phyloP scores from a whole-genome alignment of 768 basidiomycete species.

The Russula emetica region DNA sequence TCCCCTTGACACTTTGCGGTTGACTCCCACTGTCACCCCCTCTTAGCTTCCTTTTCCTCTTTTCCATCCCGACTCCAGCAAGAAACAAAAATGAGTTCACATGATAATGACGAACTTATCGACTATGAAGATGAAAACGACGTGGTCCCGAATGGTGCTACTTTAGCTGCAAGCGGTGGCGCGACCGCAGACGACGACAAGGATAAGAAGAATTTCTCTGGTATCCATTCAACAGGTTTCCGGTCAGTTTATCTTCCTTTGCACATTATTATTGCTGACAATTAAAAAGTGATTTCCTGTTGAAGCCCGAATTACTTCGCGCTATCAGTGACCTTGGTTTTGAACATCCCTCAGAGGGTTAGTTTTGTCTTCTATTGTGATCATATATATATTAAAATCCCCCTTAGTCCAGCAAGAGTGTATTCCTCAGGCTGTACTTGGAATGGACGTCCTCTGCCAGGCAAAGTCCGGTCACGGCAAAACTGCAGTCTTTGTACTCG shows the following conservation, averaged over 20 bases:
- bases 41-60: constrained; percentile 35
- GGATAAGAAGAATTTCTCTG: constrained; percentile 97
- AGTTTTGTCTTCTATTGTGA: constrained; percentile 21
- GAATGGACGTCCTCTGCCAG: constrained; percentile 99
- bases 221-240: constrained; percentile 99
- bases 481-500: constrained; percentile 98
- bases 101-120: constrained; percentile 89
- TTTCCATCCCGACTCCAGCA: constrained; percentile 32
- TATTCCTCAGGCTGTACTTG: constrained; percentile 98
- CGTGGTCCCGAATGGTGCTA: constrained; percentile 58
- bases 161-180: constrained; percentile 43
- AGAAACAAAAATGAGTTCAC: constrained; percentile 56
- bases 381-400: constrained; percentile 1
- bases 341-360: constrained; percentile 99
- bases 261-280: constrained; percentile 17
- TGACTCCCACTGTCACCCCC: constrained; percentile 29
- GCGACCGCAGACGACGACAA: constrained; percentile 56
- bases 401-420: constrained; percentile 95
- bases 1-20: constrained; percentile 21
- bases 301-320: constrained; percentile 94
- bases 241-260: constrained; percentile 49
- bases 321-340: constrained; percentile 99
- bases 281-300: constrained; percentile 79
- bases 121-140: constrained; percentile 94
- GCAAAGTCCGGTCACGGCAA: constrained; percentile 99